These are phyloP conservation scores for Skeletonema menzelii DNA, from an alignment of 108 stramenopile species.

Conservation along the genomic window DNA sequence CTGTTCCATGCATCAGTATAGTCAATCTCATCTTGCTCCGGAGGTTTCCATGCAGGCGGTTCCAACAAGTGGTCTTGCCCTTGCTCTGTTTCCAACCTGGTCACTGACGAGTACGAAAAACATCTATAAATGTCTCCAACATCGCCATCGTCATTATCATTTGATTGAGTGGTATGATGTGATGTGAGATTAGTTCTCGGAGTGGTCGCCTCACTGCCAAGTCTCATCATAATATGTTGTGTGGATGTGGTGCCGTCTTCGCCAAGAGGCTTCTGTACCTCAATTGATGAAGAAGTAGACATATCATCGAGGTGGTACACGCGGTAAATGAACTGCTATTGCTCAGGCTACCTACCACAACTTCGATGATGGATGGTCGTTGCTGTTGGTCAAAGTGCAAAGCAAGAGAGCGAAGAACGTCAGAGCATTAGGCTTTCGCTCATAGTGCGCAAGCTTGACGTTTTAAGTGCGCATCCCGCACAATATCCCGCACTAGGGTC, in stretches of 20 bases:
- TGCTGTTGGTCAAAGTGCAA: no score
- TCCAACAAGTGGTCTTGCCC: background rate
- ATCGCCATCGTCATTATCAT: background rate
- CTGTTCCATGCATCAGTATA: conserved; percentile 41
- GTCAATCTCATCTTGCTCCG: conserved; percentile 32
- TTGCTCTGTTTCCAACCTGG: background rate
- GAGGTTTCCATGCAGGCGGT: conserved; percentile 40
- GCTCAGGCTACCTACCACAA: no score
- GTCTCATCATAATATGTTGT: background rate
- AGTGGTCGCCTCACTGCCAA: background rate
- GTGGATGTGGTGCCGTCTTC: background rate
- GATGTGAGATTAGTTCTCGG: background rate
- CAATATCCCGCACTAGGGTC: no score
- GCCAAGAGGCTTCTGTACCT: background rate
- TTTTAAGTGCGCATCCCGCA: no score
- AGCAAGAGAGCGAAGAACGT: no score
- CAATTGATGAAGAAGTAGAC: background rate
- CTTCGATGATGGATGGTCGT: no score
- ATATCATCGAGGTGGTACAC: background rate
- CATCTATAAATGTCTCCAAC: background rate
- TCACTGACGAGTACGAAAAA: background rate
- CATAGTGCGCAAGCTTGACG: no score
- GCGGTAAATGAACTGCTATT: no score
- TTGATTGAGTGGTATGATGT: background rate
- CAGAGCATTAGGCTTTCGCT: no score